Percentiles rank a stretch among this genome's conserved stretches.
Evolutionary conservation across 768 basidiomycete genomes (phyloP).

Genomic region (Rhizopogon vesiculosus): DNA sequence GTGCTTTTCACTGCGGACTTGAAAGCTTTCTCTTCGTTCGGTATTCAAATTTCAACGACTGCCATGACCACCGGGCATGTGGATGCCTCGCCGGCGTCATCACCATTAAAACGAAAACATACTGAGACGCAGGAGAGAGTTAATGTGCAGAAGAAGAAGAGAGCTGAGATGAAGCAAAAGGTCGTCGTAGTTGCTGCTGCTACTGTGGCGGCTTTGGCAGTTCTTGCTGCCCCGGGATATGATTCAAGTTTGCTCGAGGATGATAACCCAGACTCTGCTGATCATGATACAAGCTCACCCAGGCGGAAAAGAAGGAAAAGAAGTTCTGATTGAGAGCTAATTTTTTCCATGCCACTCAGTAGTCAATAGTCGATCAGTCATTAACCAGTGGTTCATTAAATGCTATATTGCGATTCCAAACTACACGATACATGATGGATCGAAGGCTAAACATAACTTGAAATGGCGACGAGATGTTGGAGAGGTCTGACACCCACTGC

Average conservation of each 20-base stretch:
- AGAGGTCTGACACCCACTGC: conserved; percentile 62
- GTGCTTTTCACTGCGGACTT: conserved; percentile 74
- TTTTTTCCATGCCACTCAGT: neutral
- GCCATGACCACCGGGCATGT: neutral
- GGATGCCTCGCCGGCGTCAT: neutral
- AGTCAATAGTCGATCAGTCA: too few species aligned
- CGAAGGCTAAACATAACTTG: neutral
- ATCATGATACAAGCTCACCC: neutral
- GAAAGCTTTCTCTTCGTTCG: conserved; percentile 60
- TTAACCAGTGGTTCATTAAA: too few species aligned
- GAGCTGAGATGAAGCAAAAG: neutral
- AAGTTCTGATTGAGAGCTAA: too few species aligned
- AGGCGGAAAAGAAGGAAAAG: neutral
- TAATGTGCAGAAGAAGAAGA: neutral
- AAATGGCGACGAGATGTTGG: conserved; percentile 40
- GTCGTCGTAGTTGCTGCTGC: neutral
- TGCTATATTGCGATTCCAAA: neutral
- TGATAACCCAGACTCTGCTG: neutral
- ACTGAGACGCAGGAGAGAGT: too few species aligned
- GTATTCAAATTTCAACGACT: conserved; percentile 14
- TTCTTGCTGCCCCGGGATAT: too few species aligned
- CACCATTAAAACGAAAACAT: neutral
- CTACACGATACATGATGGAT: neutral
- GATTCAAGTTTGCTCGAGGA: neutral
- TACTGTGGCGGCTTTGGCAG: neutral